Base-by-base conservation (phyloP, 148 eudicot species). In the Tetragonia tetragonoides region DNA sequence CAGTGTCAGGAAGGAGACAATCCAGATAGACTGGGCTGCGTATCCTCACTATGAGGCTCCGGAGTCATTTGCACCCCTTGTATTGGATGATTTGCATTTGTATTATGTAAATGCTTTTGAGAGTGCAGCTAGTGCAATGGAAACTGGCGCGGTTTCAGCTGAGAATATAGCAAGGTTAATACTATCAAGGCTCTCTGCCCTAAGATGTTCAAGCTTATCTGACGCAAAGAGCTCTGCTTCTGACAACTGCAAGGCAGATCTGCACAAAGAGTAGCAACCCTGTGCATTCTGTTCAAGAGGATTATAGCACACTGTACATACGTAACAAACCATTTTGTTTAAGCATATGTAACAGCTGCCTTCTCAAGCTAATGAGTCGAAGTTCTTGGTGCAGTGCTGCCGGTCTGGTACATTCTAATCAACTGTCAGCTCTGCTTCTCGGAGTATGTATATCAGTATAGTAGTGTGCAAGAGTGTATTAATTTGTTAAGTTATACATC, bases 101-200 rank as follows among this genome's bases (percentile, higher is more conserved):
- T 95, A 95, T 85, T 95, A 95, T 80, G 85, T 95, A 34, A 95
- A 95, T 86, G 91, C 99, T 38, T 95, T 95, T 54, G 99, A 95
- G 86, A 95, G 88, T 83, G 99, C 97, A 70, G 97, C 99, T 37
- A 93, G 97, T 78, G 89, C 97, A 68, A 91, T 95, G 97, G 97
- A 95, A 80, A 91, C 97, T 5, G 85, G 99, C 72, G 97, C 97
- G 37, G 99, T 95, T 78, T 84, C 99, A 0, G 97, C 97, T 18
- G 99, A 95, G 84, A 95, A 95, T 82, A 85, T 95, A 70, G 94
- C 99, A 20, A 86, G 99, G 21, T 85, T 93, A 34, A 89, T 95
- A 74, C 82, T 91, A 24, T 87, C 92, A 18, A 87, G 97, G 82
- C 74, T 89, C 62, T 79, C 89, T 34, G 74, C 75, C 9, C 41